Evolutionary conservation across 306 rosid genomes (phyloP).

Genomic region (Trifolium repens): DNA sequence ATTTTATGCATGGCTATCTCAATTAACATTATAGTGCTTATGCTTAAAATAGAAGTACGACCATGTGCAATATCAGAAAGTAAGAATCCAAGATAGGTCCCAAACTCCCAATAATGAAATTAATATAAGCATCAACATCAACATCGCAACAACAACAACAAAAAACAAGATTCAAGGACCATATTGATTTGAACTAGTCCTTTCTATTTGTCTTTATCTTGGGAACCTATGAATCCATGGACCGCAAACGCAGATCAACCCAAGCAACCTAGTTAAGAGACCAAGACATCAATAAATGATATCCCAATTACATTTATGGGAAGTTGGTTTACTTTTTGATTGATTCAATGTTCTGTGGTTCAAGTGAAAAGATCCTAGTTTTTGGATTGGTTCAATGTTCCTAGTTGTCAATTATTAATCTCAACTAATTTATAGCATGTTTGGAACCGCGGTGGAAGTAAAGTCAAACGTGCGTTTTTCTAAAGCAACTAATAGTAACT

Average conservation of each 20-base stretch:
- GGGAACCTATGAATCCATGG: slow-evolving; percentile 48
- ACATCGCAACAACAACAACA: slow-evolving; percentile 43
- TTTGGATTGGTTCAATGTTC: slow-evolving; percentile 16
- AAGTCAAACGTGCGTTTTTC: no score
- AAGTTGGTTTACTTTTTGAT: slow-evolving; percentile 28
- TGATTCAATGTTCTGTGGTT: slow-evolving; percentile 21
- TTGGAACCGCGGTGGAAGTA: no score
- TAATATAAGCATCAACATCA: slow-evolving; percentile 15
- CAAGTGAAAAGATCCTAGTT: slow-evolving; percentile 6
- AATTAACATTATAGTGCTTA: slow-evolving; percentile 20
- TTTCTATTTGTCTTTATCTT: slow-evolving; percentile 46
- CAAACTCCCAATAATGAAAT: slow-evolving; percentile 34
- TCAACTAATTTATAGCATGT: background rate
- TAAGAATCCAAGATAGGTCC: slow-evolving; percentile 38
- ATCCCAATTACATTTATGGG: slow-evolving; percentile 28
- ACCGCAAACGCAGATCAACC: slow-evolving; percentile 48
- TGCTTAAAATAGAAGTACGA: slow-evolving; percentile 24
- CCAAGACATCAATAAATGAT: slow-evolving; percentile 41
- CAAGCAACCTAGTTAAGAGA: slow-evolving; percentile 44
- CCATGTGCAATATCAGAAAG: slow-evolving; percentile 45
- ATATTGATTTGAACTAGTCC: slow-evolving; percentile 45
- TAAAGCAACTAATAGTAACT: no score
- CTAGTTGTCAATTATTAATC: slow-evolving; percentile 7
- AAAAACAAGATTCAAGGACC: slow-evolving; percentile 48
- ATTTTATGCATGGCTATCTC: slow-evolving; percentile 28